phyloP scores from a whole-genome alignment of 495 filamentous ascomycete genomes.

The Tuber melanosporum region DNA sequence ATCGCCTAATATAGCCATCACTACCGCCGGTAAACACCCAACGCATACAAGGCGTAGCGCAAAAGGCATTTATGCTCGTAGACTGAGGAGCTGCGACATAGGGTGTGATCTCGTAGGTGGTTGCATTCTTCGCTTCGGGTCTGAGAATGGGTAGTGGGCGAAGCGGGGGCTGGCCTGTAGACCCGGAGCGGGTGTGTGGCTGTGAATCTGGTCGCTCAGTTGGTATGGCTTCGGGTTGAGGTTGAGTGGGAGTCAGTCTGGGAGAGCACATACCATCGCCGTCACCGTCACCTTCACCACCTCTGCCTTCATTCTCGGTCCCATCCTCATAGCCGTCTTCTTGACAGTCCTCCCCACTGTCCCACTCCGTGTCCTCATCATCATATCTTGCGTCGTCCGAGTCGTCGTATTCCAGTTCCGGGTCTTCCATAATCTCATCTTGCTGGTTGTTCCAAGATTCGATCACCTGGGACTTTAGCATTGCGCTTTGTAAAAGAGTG shows the following conservation, averaged over 20 bases:
- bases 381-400: constrained; percentile 47
- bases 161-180: constrained; percentile 43
- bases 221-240: constrained; percentile 42
- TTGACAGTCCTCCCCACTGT: constrained; percentile 37
- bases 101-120: constrained; percentile 88
- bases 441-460: constrained; percentile 66
- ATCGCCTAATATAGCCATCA: constrained; percentile 91
- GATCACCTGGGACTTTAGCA: not conserved
- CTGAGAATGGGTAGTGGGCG: constrained; percentile 60
- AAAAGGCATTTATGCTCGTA: constrained; percentile 89
- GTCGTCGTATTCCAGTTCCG: constrained; percentile 50
- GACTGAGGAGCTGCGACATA: constrained; percentile 94
- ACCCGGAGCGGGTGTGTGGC: constrained; percentile 48
- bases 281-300: constrained; percentile 50
- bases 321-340: constrained; percentile 44
- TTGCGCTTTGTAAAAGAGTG: not conserved
- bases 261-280: constrained; percentile 53
- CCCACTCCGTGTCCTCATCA: constrained; percentile 30
- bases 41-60: constrained; percentile 86
- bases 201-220: constrained; percentile 39
- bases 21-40: constrained; percentile 92
- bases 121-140: constrained; percentile 70
- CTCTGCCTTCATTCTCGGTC: constrained; percentile 60
- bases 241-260: constrained; percentile 54
- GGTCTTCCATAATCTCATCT: constrained; percentile 62